phyloP scores from a whole-genome alignment of 495 filamentous ascomycete genomes.

The Opeltia flavorubescens region DNA sequence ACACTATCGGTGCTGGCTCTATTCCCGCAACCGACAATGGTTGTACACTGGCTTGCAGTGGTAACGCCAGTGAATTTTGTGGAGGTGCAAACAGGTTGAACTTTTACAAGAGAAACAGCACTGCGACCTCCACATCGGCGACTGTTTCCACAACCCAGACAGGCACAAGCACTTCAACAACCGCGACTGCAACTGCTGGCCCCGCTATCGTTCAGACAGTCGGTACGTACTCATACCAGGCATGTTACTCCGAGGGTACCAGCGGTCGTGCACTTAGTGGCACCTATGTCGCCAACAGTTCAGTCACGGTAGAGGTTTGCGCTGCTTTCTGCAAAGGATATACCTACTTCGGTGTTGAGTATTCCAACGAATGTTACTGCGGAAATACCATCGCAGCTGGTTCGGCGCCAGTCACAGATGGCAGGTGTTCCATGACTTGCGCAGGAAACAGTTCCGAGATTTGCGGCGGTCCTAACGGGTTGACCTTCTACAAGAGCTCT shows the following conservation, averaged over 20 bases:
- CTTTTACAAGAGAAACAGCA: conserved; percentile 29
- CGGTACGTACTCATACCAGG: conserved; percentile 16
- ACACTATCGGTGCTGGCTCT: conserved; percentile 9
- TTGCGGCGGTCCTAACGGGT: conserved; percentile 23
- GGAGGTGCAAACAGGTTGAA: conserved; percentile 30
- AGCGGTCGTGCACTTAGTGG: conserved; percentile 17
- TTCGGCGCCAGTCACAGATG: conserved; percentile 9
- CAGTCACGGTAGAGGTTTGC: conserved; percentile 17
- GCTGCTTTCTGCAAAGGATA: conserved; percentile 19
- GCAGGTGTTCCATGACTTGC: conserved; percentile 14
- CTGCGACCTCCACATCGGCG: neutral
- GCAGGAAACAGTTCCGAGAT: conserved; percentile 14
- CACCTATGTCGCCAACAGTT: conserved; percentile 9
- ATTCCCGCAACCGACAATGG: conserved; percentile 11
- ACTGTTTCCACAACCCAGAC: conserved; percentile 5
- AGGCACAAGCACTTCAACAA: neutral
- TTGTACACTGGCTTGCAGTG: conserved; percentile 15
- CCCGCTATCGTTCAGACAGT: conserved; percentile 3
- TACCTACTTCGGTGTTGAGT: conserved; percentile 17
- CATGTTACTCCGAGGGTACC: conserved; percentile 24
- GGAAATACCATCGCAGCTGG: conserved; percentile 8
- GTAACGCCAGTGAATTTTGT: conserved; percentile 18
- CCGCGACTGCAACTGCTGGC: neutral
- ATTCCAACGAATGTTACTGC: conserved; percentile 5
- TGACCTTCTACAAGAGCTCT: conserved; percentile 36